Base-by-base conservation (phyloP, 108 stramenopile genomes). In the Aureococcus anophagefferens region DNA sequence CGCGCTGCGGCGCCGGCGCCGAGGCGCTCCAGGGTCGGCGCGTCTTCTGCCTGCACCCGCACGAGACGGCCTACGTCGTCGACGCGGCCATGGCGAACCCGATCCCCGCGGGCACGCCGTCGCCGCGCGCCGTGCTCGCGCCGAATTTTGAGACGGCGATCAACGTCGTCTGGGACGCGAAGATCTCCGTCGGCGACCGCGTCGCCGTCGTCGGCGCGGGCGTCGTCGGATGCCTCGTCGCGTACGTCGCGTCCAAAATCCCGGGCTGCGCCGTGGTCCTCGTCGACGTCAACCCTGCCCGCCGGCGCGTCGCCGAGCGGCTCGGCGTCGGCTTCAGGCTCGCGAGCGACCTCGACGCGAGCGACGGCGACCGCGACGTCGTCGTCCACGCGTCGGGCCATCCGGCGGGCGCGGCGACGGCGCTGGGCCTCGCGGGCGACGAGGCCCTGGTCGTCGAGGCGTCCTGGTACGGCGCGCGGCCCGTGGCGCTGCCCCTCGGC, bases 11-110 rank as follows among this genome's bases (percentile, higher is more conserved):
- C 3, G 25, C 17, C 21, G 51, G 3, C 3, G 51, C 25, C 7
- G 51, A 25, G 25, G 0, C 1, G 7, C 51, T 16, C 17, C 14
- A 11, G 25, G 25, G 25, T 1, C 7, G 3, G 21, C 51, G 25
- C 51, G 51, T 59, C 51, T 25, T 59, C 51, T 59, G 51, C 51
- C 51, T 59, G 21, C 51, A 59, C 51, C 51, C 51, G 51, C 51
- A 59, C 51, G 7, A 59, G 25, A 28, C 17, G 0, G 21, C 21
- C 7, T 59, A 44, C 40, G 40, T 59, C 51, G 51, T 59, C 21
- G 21, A 3, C 7, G 25, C 51, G 51, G 51, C 21, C 3, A 4
- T 1, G 7, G 51, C 13, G 51, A 18, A 1, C 21, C 0, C 1
- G 21, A 28, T 59, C 21, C 21, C 21, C 0, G 0, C 51, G 40